Conservation (phyloP, 768 basidiomycete genomes). For the Boletus edulis region DNA sequence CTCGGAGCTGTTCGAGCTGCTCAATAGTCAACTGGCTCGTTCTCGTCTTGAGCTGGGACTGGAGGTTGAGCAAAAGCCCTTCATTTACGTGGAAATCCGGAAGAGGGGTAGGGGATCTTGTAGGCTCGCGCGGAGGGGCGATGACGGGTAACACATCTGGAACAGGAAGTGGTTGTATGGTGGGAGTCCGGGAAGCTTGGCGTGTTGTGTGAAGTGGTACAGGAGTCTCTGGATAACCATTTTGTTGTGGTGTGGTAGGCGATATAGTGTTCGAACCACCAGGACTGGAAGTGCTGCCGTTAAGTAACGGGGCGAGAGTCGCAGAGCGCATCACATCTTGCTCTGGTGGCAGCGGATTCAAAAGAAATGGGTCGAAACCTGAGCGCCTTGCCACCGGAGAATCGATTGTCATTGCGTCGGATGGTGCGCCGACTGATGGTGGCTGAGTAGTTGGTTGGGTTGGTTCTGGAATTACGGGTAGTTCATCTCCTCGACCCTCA, state of each 20-base stretch:
- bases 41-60: conserved; percentile 43
- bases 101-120: conserved; percentile 63
- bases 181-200: conserved; percentile 8
- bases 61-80: conserved; percentile 46
- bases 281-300: conserved; percentile 17
- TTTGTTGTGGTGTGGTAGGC: conserved; percentile 9
- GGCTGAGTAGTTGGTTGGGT: background rate
- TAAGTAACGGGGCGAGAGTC: conserved; percentile 26
- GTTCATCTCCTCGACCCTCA: conserved; percentile 21
- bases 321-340: conserved; percentile 22
- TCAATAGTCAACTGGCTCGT: conserved; percentile 75
- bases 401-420: conserved; percentile 40
- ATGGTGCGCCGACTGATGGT: background rate
- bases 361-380: conserved; percentile 51
- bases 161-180: conserved; percentile 7
- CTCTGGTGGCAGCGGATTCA: conserved; percentile 48
- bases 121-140: conserved; percentile 38
- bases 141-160: conserved; percentile 20
- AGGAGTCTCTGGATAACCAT: conserved; percentile 12
- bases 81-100: conserved; percentile 76
- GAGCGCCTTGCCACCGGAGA: conserved; percentile 28
- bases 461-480: conserved; percentile 12
- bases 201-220: background rate
- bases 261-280: background rate
- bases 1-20: conserved; percentile 91